phyloP scores from a whole-genome alignment of 1,284 basidiomycete genomes.

The Pascua guehoae region DNA sequence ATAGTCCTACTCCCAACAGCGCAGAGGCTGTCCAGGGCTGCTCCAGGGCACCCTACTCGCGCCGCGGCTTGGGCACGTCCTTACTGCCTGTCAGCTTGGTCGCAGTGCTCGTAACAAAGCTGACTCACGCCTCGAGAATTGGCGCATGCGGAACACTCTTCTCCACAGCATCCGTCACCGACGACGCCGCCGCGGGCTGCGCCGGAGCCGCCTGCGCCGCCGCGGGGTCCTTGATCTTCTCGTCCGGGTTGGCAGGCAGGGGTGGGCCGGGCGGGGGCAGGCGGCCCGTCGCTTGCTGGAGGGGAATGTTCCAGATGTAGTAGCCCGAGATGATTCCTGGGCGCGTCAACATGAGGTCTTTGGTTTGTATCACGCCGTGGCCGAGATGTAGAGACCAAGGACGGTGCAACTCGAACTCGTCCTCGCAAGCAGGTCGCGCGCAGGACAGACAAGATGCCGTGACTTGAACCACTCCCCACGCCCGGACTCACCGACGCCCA shows the following conservation, averaged over 20 bases:
- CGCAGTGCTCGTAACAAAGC: too few relatives aligned
- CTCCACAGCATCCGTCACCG: not conserved
- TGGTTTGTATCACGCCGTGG: too few relatives aligned
- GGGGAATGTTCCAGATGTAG: conserved; percentile 34
- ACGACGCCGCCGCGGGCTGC: too few relatives aligned
- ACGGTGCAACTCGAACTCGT: too few relatives aligned
- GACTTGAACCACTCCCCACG: too few relatives aligned
- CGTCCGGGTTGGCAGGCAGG: not conserved
- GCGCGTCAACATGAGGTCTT: too few relatives aligned
- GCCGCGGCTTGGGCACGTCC: not conserved
- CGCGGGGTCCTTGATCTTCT: not conserved
- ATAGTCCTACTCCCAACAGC: not conserved
- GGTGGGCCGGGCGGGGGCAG: too few relatives aligned
- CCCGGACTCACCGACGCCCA: conserved; percentile 28
- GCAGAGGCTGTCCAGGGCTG: too few relatives aligned
- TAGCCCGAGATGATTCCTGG: conserved; percentile 35
- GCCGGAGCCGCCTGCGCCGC: too few relatives aligned
- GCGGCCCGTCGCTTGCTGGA: conserved; percentile 31
- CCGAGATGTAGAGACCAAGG: too few relatives aligned
- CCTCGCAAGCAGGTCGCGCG: not conserved
- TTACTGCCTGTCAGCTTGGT: not conserved
- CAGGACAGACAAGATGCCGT: too few relatives aligned
- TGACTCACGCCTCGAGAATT: too few relatives aligned
- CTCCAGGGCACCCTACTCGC: not conserved
- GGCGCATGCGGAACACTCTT: not conserved